Percentiles rank a stretch among this genome's conserved stretches.
phyloP scores from a whole-genome alignment of 495 filamentous ascomycete genomes.

The Neurospora sp. region DNA sequence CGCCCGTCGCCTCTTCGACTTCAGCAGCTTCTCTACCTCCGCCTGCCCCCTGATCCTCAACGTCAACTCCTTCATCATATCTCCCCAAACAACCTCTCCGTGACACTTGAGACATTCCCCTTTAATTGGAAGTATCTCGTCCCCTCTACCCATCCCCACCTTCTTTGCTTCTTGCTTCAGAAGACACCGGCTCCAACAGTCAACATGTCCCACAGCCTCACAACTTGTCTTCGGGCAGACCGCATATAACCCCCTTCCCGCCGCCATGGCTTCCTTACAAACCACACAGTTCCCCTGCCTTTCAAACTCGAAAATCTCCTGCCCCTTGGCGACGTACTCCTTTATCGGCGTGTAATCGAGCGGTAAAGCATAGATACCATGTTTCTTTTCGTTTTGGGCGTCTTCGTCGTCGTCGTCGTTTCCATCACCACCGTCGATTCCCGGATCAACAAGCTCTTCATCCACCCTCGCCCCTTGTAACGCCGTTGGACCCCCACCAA shows the following conservation, averaged over 20 bases:
- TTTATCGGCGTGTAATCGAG: slow-evolving; percentile 57
- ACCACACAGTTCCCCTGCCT: slow-evolving; percentile 50
- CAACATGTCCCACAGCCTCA: slow-evolving; percentile 57
- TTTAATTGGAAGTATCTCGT: slow-evolving; percentile 51
- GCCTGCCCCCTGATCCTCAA: slow-evolving; percentile 57
- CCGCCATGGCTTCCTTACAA: slow-evolving; percentile 43
- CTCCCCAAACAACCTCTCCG: slow-evolving; percentile 53
- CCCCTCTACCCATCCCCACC: slow-evolving; percentile 13
- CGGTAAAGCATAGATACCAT: slow-evolving; percentile 48
- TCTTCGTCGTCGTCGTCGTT: not conserved
- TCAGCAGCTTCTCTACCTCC: slow-evolving; percentile 54
- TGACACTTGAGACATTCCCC: slow-evolving; percentile 69
- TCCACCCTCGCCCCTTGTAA: not conserved
- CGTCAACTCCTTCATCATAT: slow-evolving; percentile 73
- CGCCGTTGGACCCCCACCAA: slow-evolving; percentile 16
- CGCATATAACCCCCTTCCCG: slow-evolving; percentile 44
- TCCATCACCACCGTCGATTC: not conserved
- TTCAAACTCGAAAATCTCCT: slow-evolving; percentile 50
- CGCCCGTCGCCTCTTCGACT: slow-evolving; percentile 33
- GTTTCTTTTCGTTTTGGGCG: slow-evolving; percentile 4
- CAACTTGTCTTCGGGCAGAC: slow-evolving; percentile 63
- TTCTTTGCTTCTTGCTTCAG: slow-evolving; percentile 25
- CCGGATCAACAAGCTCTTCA: not conserved
- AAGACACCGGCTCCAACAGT: slow-evolving; percentile 63
- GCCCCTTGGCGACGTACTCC: slow-evolving; percentile 60